Evolutionary conservation across 768 basidiomycete species (phyloP).

Genomic region (Thelephora ganbajun): DNA sequence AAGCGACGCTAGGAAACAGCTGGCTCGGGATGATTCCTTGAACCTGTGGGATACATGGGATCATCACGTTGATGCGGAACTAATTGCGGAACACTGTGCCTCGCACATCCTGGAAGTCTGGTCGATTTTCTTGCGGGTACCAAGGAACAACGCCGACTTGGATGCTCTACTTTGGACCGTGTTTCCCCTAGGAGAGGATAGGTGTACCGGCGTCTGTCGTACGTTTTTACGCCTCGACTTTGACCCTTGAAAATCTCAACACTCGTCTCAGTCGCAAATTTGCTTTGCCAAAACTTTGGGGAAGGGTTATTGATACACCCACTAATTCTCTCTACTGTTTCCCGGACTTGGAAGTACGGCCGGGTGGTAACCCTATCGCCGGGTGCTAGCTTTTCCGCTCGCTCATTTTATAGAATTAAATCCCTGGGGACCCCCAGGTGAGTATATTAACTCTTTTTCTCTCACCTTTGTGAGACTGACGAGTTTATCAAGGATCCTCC

Average conservation of each 20-base stretch:
- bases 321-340: slow-evolving; percentile 24
- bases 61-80: slow-evolving; percentile 12
- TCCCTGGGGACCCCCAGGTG: slow-evolving; percentile 33
- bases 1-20: slow-evolving; percentile 1
- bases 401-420: slow-evolving; percentile 19
- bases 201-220: neutral
- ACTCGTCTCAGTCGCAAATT: neutral
- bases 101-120: slow-evolving; percentile 22
- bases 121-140: slow-evolving; percentile 27
- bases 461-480: neutral
- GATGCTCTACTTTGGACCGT: slow-evolving; percentile 34
- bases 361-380: slow-evolving; percentile 4
- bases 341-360: slow-evolving; percentile 27
- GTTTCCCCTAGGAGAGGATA: slow-evolving; percentile 22
- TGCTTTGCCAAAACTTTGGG: neutral
- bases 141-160: slow-evolving; percentile 27
- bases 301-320: slow-evolving; percentile 17
- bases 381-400: slow-evolving; percentile 2
- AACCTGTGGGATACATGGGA: slow-evolving; percentile 34
- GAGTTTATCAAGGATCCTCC: slow-evolving; percentile 21
- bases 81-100: slow-evolving; percentile 20
- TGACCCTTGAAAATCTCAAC: no score
- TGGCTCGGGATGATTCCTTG: neutral
- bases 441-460: slow-evolving; percentile 3
- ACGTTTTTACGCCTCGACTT: no score